These are phyloP conservation scores for Biscogniauxia mediterranea DNA, from an alignment of 2,329 filamentous ascomycete species.

Conservation along the genomic window DNA sequence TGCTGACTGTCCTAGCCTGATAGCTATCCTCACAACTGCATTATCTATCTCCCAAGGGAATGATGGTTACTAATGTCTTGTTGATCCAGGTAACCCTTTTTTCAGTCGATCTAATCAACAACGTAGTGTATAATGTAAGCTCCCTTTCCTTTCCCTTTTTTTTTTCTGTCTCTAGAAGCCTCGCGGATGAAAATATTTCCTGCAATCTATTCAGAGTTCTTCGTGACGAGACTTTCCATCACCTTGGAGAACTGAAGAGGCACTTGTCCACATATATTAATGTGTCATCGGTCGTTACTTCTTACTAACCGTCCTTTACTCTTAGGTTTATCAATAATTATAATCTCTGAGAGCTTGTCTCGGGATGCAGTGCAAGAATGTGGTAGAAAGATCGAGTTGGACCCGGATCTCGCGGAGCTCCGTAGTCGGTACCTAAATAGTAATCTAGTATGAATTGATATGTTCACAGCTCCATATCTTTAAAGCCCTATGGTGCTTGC, in stretches of 20 bases:
- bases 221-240: conserved; percentile 53
- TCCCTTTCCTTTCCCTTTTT: conserved; percentile 2
- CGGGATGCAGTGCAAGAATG: not conserved
- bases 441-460: not conserved
- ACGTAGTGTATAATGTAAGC: conserved; percentile 1
- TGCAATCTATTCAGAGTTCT: conserved; percentile 52
- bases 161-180: conserved; percentile 34
- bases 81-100: conserved; percentile 19
- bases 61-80: conserved; percentile 16
- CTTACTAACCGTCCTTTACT: not conserved
- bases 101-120: not conserved
- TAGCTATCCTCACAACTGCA: conserved; percentile 10
- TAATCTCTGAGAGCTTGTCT: not conserved
- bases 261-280: conserved; percentile 21
- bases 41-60: conserved; percentile 1
- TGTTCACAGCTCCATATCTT: not conserved
- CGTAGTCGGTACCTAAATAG: not conserved
- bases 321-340: not conserved
- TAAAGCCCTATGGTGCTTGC: not conserved
- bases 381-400: not conserved
- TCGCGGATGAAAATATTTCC: conserved; percentile 48
- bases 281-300: not conserved
- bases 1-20: conserved; percentile 31
- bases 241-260: conserved; percentile 63
- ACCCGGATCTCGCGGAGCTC: not conserved